Evolutionary conservation across 805 yeast species (phyloP).

Genomic region (Suhomyces kilbournensis): DNA sequence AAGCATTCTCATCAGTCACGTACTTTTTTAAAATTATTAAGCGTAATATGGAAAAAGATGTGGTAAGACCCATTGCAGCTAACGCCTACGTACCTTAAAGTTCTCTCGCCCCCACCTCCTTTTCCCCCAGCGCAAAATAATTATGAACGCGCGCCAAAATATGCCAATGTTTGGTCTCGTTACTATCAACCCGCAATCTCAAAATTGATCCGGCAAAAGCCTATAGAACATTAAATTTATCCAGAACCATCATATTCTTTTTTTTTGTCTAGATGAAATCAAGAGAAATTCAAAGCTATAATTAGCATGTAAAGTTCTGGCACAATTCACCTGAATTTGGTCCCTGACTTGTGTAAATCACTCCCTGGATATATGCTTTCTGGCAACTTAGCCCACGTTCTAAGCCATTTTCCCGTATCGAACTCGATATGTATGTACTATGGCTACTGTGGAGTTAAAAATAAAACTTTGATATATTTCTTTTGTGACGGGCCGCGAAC

Average conservation of each 20-base stretch:
- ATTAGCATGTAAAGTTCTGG: background rate
- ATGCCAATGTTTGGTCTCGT: background rate
- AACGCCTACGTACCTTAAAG: background rate
- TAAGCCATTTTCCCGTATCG: background rate
- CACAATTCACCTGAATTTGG: background rate
- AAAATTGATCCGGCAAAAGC: background rate
- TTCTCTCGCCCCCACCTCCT: no score
- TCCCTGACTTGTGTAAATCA: background rate
- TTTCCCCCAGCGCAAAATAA: background rate
- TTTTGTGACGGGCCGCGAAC: background rate
- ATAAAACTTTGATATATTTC: background rate
- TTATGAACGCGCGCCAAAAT: background rate
- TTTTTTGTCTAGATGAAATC: background rate
- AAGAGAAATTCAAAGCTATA: background rate
- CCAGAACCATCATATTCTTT: background rate
- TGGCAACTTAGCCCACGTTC: background rate
- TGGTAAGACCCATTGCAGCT: background rate
- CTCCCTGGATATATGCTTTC: background rate
- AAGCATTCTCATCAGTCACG: background rate
- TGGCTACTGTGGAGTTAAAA: background rate
- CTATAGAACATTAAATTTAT: background rate
- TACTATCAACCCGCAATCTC: background rate
- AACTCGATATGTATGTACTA: background rate
- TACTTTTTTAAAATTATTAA: background rate
- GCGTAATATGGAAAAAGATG: background rate